Conservation (phyloP, 495 filamentous ascomycete species). For the Penicillium coffeae region DNA sequence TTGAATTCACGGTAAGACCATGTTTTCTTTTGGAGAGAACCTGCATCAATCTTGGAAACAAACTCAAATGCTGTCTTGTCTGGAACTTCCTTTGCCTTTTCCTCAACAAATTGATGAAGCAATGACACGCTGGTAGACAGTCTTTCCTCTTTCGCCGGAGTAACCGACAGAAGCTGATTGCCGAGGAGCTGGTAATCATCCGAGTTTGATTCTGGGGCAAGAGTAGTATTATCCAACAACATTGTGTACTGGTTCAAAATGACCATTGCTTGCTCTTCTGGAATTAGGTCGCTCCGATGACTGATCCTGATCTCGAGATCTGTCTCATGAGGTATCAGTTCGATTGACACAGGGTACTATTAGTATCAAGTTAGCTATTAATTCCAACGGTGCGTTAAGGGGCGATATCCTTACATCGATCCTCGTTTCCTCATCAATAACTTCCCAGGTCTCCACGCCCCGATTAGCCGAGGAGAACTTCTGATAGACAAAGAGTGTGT, state of each 20-base stretch:
- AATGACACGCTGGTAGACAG: constrained; percentile 23
- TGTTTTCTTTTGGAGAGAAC: constrained; percentile 27
- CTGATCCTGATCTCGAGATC: constrained; percentile 57
- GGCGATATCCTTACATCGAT: constrained; percentile 55
- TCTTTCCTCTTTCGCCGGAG: constrained; percentile 45
- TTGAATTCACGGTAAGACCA: constrained; percentile 39
- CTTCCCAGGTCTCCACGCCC: constrained; percentile 35
- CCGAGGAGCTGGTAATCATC: constrained; percentile 17
- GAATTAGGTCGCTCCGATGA: constrained; percentile 56
- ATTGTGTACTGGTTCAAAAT: constrained; percentile 31
- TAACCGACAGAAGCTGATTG: constrained; percentile 28
- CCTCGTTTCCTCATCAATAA: constrained; percentile 51
- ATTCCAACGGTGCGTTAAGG: background rate
- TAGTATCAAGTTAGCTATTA: constrained; percentile 11
- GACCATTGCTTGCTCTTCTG: constrained; percentile 53
- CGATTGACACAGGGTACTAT: constrained; percentile 67
- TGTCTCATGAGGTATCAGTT: constrained; percentile 53
- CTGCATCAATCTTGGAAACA: constrained; percentile 24
- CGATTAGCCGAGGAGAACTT: constrained; percentile 37
- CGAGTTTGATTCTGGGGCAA: constrained; percentile 20
- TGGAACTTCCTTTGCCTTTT: constrained; percentile 31
- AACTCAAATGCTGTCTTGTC: constrained; percentile 42
- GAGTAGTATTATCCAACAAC: constrained; percentile 24
- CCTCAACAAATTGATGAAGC: constrained; percentile 45
- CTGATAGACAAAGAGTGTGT: constrained; percentile 77